phyloP scores from a whole-genome alignment of 257 asterid species.

The Penstemon davidsonii region DNA sequence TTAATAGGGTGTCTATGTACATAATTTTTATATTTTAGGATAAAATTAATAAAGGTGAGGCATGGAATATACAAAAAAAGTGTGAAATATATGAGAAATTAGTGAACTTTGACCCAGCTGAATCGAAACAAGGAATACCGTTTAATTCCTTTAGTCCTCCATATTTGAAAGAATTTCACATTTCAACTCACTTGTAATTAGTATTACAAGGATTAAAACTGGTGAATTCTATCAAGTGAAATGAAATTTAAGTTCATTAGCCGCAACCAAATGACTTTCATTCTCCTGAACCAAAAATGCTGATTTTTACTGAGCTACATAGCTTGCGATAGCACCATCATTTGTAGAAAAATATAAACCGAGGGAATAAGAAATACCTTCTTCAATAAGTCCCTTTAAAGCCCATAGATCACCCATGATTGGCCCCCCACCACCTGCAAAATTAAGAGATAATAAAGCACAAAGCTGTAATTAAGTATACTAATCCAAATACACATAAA shows the following conservation, averaged over 20 bases:
- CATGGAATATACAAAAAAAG: neutral
- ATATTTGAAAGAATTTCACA: neutral
- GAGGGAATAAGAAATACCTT: slow-evolving; percentile 47
- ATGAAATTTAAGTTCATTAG: neutral
- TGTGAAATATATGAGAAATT: neutral
- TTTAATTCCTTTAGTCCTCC: neutral
- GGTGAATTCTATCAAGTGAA: slow-evolving; percentile 7
- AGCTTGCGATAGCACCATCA: slow-evolving; percentile 1
- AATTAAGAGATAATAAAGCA: slow-evolving; percentile 18
- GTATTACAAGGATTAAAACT: slow-evolving; percentile 14
- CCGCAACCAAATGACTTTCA: neutral
- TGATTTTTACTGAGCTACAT: slow-evolving; percentile 4
- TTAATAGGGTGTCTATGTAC: neutral
- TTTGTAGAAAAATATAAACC: slow-evolving; percentile 13
- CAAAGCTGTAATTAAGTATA: slow-evolving; percentile 11
- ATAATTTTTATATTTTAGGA: neutral
- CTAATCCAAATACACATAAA: neutral
- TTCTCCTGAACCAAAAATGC: slow-evolving; percentile 6
- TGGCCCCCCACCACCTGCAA: slow-evolving; percentile 95
- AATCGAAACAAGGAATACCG: neutral
- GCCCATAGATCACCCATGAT: slow-evolving; percentile 99
- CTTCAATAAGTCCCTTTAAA: slow-evolving; percentile 89
- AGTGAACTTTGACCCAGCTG: neutral
- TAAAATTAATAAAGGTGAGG: neutral
- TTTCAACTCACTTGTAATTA: neutral